Conservation (phyloP, 768 basidiomycete genomes). For the Suillus brevipes region DNA sequence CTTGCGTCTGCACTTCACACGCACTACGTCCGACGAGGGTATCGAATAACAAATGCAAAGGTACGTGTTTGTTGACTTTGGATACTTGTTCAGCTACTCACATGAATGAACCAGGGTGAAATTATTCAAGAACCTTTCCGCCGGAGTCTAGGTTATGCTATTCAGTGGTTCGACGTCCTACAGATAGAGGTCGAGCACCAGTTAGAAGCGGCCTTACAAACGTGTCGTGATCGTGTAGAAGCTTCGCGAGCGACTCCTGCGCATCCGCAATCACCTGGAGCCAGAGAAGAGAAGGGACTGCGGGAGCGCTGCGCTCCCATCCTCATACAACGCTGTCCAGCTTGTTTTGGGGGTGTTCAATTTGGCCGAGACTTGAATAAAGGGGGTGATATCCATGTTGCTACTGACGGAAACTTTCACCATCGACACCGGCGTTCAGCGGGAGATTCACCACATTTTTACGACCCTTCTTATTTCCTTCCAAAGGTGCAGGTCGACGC, state of each 20-base stretch:
- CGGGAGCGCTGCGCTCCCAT: conserved; percentile 3
- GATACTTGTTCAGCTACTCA: background rate
- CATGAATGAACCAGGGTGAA: background rate
- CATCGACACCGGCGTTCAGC: too few species aligned
- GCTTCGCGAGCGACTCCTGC: background rate
- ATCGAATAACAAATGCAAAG: background rate
- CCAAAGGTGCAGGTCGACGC: too few species aligned
- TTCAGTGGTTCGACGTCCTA: conserved; percentile 31
- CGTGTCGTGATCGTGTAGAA: background rate
- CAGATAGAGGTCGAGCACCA: conserved; percentile 12
- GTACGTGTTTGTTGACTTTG: conserved; percentile 3
- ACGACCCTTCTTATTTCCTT: too few species aligned
- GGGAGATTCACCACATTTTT: too few species aligned
- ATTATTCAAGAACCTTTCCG: conserved; percentile 33
- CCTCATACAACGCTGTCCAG: conserved; percentile 28
- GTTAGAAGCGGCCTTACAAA: conserved; percentile 14
- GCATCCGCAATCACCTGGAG: too few species aligned
- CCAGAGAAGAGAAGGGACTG: background rate
- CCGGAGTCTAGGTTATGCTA: conserved; percentile 24
- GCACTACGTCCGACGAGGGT: background rate
- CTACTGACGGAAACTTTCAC: too few species aligned
- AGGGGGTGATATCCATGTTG: background rate
- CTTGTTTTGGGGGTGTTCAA: conserved; percentile 25
- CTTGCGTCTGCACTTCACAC: background rate
- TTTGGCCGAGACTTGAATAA: conserved; percentile 12